Evolutionary conservation across 2,329 filamentous ascomycete genomes (phyloP).

Genomic region (Penicillium occitanis): DNA sequence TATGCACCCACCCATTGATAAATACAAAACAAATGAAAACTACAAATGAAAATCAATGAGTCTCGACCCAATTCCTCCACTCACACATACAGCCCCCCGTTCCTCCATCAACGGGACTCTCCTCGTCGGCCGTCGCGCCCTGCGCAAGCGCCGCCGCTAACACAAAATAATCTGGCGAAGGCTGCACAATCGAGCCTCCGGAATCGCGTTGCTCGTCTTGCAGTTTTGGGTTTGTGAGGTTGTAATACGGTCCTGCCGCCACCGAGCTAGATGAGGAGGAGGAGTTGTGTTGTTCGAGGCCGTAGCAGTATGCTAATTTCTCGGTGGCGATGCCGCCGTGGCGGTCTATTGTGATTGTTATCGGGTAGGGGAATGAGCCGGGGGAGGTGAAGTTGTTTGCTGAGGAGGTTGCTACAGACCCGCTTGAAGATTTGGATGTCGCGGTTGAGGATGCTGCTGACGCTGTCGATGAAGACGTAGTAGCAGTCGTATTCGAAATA

Average conservation of each 20-base stretch:
- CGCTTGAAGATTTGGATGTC: slow-evolving; percentile 25
- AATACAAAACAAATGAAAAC: neutral
- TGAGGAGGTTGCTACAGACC: slow-evolving; percentile 25
- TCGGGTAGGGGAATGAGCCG: slow-evolving; percentile 61
- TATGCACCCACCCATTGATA: neutral
- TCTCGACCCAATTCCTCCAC: slow-evolving; percentile 22
- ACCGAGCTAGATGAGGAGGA: slow-evolving; percentile 29
- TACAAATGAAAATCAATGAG: neutral
- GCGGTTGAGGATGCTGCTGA: slow-evolving; percentile 22
- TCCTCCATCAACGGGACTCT: slow-evolving; percentile 55
- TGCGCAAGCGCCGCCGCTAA: slow-evolving; percentile 8
- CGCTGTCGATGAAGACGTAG: slow-evolving; percentile 17
- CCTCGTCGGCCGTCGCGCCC: slow-evolving; percentile 6
- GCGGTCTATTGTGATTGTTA: slow-evolving; percentile 60
- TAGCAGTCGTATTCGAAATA: slow-evolving; percentile 21
- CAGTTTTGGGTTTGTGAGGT: slow-evolving; percentile 47
- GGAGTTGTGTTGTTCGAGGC: slow-evolving; percentile 48
- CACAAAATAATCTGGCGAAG: slow-evolving; percentile 49
- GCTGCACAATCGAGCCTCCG: slow-evolving; percentile 54
- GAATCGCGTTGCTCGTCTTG: slow-evolving; percentile 54
- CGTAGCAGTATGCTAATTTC: slow-evolving; percentile 63
- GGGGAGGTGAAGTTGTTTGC: slow-evolving; percentile 52
- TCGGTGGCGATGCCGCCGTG: slow-evolving; percentile 56
- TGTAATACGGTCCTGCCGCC: slow-evolving; percentile 46
- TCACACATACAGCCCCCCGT: slow-evolving; percentile 47